phyloP scores from a whole-genome alignment of 2,329 filamentous ascomycete species.

The Knufia petricola region DNA sequence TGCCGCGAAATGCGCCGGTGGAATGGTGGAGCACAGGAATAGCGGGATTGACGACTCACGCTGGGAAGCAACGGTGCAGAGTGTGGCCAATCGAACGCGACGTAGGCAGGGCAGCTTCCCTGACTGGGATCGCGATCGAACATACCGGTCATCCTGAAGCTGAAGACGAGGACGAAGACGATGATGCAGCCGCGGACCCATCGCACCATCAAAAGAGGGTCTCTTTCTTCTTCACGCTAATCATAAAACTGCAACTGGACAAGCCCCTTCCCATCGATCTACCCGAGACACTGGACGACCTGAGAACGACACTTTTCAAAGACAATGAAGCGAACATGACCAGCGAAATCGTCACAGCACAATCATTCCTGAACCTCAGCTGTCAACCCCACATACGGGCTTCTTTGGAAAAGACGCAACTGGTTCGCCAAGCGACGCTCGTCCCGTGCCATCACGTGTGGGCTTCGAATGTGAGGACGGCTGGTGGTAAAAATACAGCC shows the following conservation, averaged over 20 bases:
- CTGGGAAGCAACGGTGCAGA: background rate
- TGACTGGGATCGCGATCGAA: background rate
- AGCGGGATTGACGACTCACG: constrained; percentile 32
- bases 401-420: background rate
- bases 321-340: background rate
- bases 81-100: background rate
- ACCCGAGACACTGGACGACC: background rate
- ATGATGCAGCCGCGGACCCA: background rate
- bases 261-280: background rate
- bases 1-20: constrained; percentile 64
- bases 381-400: background rate
- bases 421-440: background rate
- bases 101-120: background rate
- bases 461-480: background rate
- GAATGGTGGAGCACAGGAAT: constrained; percentile 76
- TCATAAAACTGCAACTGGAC: background rate
- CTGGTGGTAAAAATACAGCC: background rate
- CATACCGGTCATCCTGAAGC: background rate
- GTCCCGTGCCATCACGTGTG: constrained; percentile 6
- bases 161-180: background rate
- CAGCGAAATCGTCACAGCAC: constrained; percentile 1
- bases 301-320: background rate
- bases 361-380: constrained; percentile 1
- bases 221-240: background rate
- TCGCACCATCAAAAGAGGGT: background rate